These are phyloP conservation scores for Artemisia tridentata DNA, from an alignment of 129 eudicot genomes.

Conservation along the genomic window DNA sequence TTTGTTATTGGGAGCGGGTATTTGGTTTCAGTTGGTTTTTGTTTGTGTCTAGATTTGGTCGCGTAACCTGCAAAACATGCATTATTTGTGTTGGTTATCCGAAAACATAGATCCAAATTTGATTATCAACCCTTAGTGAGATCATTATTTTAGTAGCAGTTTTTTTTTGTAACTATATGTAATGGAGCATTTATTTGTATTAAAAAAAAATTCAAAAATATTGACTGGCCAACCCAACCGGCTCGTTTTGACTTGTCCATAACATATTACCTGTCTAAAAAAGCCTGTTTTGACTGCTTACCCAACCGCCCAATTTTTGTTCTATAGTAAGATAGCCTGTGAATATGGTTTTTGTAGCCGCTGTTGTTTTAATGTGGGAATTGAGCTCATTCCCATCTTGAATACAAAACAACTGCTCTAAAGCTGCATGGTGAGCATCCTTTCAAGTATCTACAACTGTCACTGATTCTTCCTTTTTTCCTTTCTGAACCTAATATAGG, in stretches of 20 bases:
- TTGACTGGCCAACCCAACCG: too few relatives aligned
- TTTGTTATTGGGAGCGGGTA: too few relatives aligned
- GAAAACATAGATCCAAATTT: too few relatives aligned
- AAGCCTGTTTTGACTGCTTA: neutral
- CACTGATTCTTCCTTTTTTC: neutral
- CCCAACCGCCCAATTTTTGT: neutral
- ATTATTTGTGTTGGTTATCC: too few relatives aligned
- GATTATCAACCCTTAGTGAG: too few relatives aligned
- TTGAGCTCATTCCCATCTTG: neutral
- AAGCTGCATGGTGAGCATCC: slow-evolving; percentile 15
- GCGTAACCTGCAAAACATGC: too few relatives aligned
- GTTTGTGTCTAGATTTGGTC: too few relatives aligned
- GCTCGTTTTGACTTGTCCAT: neutral
- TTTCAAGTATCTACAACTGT: neutral
- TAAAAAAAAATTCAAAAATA: too few relatives aligned
- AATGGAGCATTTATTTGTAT: too few relatives aligned
- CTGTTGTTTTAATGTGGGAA: neutral
- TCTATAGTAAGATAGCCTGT: neutral
- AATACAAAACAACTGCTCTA: neutral
- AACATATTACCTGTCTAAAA: neutral
- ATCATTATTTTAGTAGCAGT: too few relatives aligned
- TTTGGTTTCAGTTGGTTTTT: too few relatives aligned
- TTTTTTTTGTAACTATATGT: too few relatives aligned
- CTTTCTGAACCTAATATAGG: slow-evolving; percentile 41
- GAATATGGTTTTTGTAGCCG: neutral